phyloP scores from a whole-genome alignment of 768 basidiomycete genomes.

The Podaxis sp. region DNA sequence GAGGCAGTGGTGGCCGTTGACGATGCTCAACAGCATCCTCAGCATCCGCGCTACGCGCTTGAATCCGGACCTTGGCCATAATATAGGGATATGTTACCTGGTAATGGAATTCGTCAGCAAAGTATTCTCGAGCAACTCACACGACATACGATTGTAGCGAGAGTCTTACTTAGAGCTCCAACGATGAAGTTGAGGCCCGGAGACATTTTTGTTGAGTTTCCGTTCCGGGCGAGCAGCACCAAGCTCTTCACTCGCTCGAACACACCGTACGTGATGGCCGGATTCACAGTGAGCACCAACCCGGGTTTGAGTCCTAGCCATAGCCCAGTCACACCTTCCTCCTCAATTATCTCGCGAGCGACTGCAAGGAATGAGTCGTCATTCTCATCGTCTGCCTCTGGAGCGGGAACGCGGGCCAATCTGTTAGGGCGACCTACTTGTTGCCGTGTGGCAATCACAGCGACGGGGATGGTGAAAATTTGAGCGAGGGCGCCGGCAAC shows the following conservation, averaged over 20 bases:
- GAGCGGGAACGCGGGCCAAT: constrained; percentile 6
- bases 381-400: constrained; percentile 23
- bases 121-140: not conserved
- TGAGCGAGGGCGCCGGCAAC: constrained; percentile 93
- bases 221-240: constrained; percentile 55
- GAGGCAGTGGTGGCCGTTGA: constrained; percentile 33
- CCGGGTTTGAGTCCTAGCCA: constrained; percentile 95
- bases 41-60: constrained; percentile 69
- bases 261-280: constrained; percentile 94
- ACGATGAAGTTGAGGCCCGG: constrained; percentile 80
- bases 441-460: constrained; percentile 96
- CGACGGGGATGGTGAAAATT: constrained; percentile 97
- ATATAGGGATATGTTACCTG: constrained; percentile 96
- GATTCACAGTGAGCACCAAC: constrained; percentile 94
- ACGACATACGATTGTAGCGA: constrained; percentile 85
- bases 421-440: constrained; percentile 67
- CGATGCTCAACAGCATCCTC: constrained; percentile 48
- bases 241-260: constrained; percentile 89
- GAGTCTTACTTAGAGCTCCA: constrained; percentile 92
- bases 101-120: not conserved
- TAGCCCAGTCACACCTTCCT: constrained; percentile 84
- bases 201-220: constrained; percentile 60
- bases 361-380: constrained; percentile 81
- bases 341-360: constrained; percentile 81
- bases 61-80: constrained; percentile 95